Evolutionary conservation across 345 rosid species (phyloP).

Genomic region (Murraya paniculata): DNA sequence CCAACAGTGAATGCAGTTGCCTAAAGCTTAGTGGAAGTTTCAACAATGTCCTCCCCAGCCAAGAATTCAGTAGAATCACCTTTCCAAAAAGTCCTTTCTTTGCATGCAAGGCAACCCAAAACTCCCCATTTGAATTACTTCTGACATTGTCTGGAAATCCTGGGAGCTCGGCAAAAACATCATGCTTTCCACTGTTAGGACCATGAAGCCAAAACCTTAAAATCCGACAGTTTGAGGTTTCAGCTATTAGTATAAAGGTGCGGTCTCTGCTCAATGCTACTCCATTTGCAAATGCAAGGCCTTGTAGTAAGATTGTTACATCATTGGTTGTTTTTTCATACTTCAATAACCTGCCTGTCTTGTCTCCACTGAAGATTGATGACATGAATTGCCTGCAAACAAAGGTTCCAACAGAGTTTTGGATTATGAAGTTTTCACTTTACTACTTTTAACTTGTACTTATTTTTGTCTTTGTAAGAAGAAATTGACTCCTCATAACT

Average conservation of each 20-base stretch:
- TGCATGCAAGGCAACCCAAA: slow-evolving; percentile 76
- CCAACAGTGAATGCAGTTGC: slow-evolving; percentile 52
- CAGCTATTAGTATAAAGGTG: slow-evolving; percentile 53
- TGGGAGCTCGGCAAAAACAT: slow-evolving; percentile 51
- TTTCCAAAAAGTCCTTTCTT: slow-evolving; percentile 47
- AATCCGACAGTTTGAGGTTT: slow-evolving; percentile 41
- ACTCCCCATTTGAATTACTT: slow-evolving; percentile 55
- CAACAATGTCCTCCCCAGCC: slow-evolving; percentile 42
- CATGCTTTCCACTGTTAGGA: slow-evolving; percentile 35
- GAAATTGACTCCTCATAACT: neutral
- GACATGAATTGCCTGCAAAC: slow-evolving; percentile 51
- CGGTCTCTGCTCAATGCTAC: slow-evolving; percentile 65
- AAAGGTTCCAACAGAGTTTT: neutral
- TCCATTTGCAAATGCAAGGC: slow-evolving; percentile 72
- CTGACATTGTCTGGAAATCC: slow-evolving; percentile 70
- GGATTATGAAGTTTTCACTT: neutral
- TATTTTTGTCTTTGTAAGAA: neutral
- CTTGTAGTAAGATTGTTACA: slow-evolving; percentile 45
- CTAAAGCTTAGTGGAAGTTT: slow-evolving; percentile 40
- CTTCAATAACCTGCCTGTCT: slow-evolving; percentile 63
- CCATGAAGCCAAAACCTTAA: slow-evolving; percentile 50
- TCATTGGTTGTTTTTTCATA: slow-evolving; percentile 53
- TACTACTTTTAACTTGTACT: neutral
- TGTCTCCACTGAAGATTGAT: slow-evolving; percentile 46
- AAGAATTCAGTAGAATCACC: slow-evolving; percentile 35